Base-by-base conservation (phyloP, 108 stramenopile genomes). In the Pseudonitzschia multistriata region DNA sequence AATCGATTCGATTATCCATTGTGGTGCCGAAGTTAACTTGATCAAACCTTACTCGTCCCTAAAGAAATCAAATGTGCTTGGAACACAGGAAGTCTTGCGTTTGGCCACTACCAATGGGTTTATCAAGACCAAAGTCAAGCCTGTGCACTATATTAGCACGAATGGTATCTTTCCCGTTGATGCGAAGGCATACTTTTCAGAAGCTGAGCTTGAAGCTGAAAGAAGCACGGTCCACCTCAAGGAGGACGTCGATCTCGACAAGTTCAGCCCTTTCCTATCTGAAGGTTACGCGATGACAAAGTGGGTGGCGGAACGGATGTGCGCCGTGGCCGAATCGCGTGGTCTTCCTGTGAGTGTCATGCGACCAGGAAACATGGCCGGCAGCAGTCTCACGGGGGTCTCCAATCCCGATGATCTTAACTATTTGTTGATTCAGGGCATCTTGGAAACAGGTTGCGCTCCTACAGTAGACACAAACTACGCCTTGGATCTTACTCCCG, bases 261-360 rank as follows among this genome's bases (percentile, higher is more conserved):
- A 54, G 8, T 66, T 61, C 31, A 50, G 56, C 49, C 39, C 63
- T 11, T 55, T 60, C 54, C 24, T 77, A n/a, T 52, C 40, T 4
- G 84, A 89, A 63, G 90, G 90, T 22, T 91, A 91, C 74, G 84
- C 81, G 8, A 83, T 88, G 71, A 82, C 81, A 39, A 91, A 91
- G 57, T 91, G 90, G 90, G 90, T 88, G 37, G 86, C 88, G 7
- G 90, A 91, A 71, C 68, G 81, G 62, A 78, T 91, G 77, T 81
- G 83, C 50, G 60, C 63, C 25, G 77, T 85, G 48, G 90, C 87
- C 22, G 67, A 74, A 53, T 59, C 61, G 5, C 64, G 82, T n/a
- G 90, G 90, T 14, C 75, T 91, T 4, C 88, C 90, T 5, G 72
- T 82, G 5, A 77, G 80, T 36, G 66, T 88, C 28, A 52, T 91